A percentile compares a stretch with the other conserved stretches of the same genome.
Evolutionary conservation across 2,329 filamentous ascomycete species (phyloP).

Genomic region (Apiospora hydei): DNA sequence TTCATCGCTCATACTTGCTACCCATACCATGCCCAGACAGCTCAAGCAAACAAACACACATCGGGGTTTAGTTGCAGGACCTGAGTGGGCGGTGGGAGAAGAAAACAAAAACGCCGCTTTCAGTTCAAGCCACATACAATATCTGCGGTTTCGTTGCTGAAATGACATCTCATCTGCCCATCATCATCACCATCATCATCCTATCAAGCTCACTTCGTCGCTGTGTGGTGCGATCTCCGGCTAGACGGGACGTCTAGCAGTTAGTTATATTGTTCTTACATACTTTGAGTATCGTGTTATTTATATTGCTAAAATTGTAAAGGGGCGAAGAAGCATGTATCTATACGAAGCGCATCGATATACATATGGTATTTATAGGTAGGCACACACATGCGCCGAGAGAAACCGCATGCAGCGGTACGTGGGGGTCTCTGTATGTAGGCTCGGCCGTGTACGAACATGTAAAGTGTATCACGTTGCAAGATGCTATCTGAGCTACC

Average conservation of each 20-base stretch:
- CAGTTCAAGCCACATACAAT: constrained; percentile 8
- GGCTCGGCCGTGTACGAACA: constrained; percentile 1
- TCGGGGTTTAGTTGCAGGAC: not conserved
- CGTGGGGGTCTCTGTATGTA: constrained; percentile 18
- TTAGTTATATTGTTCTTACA: not conserved
- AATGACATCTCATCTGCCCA: constrained; percentile 17
- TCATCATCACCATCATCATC: not conserved
- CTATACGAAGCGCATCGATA: not conserved
- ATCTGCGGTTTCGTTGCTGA: constrained; percentile 13
- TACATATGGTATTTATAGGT: not conserved
- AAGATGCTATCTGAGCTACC: not conserved
- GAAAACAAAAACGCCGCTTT: not conserved
- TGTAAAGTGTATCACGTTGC: constrained; percentile 5
- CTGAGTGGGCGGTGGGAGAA: not conserved
- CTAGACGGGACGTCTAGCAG: not conserved
- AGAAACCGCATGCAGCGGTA: not conserved
- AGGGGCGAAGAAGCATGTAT: not conserved
- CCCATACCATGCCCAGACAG: not conserved
- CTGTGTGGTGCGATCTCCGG: constrained; percentile 8
- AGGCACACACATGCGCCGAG: not conserved
- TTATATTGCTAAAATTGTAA: not conserved
- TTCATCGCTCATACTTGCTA: not conserved
- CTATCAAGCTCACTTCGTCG: not conserved
- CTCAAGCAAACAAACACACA: not conserved
- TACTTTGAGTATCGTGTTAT: not conserved